These are phyloP conservation scores for Tolypocladium cylindrosporum DNA, from an alignment of 2,329 filamentous ascomycete species.

Conservation along the genomic window DNA sequence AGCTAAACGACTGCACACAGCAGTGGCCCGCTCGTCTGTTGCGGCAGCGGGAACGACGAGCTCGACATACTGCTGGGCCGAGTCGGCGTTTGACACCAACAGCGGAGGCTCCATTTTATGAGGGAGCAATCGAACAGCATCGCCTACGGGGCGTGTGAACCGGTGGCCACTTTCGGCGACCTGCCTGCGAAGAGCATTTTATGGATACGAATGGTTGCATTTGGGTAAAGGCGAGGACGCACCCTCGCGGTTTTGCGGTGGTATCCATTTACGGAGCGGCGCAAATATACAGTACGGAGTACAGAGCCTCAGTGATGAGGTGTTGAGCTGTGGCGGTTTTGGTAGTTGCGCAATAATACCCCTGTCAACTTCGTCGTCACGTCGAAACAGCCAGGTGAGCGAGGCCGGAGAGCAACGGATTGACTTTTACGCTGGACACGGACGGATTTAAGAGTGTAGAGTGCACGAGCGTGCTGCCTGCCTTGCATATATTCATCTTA, in stretches of 20 bases:
- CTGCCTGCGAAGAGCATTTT: neutral
- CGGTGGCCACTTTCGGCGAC: neutral
- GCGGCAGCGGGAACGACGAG: too few relatives aligned
- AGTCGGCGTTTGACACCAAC: neutral
- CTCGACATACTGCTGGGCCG: too few relatives aligned
- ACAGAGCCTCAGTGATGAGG: neutral
- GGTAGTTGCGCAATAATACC: neutral
- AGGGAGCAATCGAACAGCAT: neutral
- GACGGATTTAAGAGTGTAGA: neutral
- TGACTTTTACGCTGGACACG: neutral
- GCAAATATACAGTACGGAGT: neutral
- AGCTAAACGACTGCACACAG: slow-evolving; percentile 30
- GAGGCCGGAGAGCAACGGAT: neutral
- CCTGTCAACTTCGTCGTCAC: neutral
- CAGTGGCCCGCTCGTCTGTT: too few relatives aligned
- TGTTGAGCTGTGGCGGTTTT: neutral
- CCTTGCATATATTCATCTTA: neutral
- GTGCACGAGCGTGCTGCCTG: neutral
- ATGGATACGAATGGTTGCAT: neutral
- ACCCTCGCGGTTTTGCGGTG: neutral
- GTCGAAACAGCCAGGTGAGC: neutral
- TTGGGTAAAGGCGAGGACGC: neutral
- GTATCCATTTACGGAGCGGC: neutral
- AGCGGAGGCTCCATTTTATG: neutral
- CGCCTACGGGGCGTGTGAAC: neutral